These are phyloP conservation scores for Aspergillus sojae DNA, from an alignment of 2,329 filamentous ascomycete species.

Conservation along the genomic window DNA sequence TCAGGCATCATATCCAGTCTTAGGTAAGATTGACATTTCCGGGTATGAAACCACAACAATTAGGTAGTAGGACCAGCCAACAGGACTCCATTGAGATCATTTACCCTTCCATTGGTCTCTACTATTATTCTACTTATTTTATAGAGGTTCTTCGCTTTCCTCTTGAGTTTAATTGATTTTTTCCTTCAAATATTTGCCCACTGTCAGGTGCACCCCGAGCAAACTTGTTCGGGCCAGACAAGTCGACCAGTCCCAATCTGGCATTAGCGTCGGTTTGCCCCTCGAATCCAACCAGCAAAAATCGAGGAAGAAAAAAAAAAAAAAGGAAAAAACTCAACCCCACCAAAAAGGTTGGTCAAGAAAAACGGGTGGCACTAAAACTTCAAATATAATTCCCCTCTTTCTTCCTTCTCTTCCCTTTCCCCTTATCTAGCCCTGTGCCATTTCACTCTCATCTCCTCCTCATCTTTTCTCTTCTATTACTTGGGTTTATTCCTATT, in stretches of 20 bases:
- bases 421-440: neutral
- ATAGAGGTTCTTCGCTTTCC: too few relatives aligned
- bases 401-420: constrained; percentile 7
- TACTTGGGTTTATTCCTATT: constrained; percentile 28
- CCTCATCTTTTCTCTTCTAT: constrained; percentile 32
- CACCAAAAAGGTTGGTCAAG: constrained; percentile 19
- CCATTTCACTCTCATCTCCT: constrained; percentile 4
- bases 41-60: too few relatives aligned
- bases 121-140: too few relatives aligned
- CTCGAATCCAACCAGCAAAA: constrained; percentile 13
- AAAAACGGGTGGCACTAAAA: constrained; percentile 25
- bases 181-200: neutral
- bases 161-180: neutral
- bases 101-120: neutral
- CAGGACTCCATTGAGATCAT: neutral
- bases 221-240: constrained; percentile 11
- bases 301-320: constrained; percentile 9
- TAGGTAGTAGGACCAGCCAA: neutral
- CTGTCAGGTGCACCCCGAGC: neutral
- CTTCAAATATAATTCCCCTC: constrained; percentile 34
- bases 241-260: constrained; percentile 13
- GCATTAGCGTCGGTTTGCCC: constrained; percentile 20
- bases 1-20: neutral
- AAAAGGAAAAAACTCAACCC: constrained; percentile 16
- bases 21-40: neutral